phyloP scores from a whole-genome alignment of 2,329 filamentous ascomycete genomes.

The Gnomoniopsis sp. region DNA sequence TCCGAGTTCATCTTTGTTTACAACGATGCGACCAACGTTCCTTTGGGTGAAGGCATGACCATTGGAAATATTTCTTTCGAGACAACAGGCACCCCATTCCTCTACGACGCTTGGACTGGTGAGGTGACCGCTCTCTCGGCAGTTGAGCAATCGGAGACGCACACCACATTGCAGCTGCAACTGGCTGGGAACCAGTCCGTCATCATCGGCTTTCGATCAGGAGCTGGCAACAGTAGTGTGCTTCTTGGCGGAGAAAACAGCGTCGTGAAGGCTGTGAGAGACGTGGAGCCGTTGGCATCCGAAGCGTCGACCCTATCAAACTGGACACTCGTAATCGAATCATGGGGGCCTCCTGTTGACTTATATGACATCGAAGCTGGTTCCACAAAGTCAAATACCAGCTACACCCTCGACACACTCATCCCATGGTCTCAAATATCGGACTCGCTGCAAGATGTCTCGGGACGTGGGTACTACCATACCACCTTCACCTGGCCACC shows the following conservation, averaged over 20 bases:
- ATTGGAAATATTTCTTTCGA: constrained; percentile 5
- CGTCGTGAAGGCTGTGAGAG: not conserved
- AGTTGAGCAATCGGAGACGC: not conserved
- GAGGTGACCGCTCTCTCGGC: not conserved
- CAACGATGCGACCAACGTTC: constrained; percentile 4
- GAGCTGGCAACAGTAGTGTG: not conserved
- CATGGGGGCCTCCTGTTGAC: constrained; percentile 1
- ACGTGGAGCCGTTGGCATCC: not conserved
- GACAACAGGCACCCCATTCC: constrained; percentile 1
- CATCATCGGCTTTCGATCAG: constrained; percentile 1
- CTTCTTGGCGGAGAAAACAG: not conserved
- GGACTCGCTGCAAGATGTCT: not conserved
- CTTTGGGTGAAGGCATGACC: not conserved
- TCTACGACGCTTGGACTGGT: constrained; percentile 37
- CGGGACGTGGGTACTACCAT: constrained; percentile 9
- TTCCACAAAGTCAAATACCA: not conserved
- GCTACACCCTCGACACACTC: not conserved
- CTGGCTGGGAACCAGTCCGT: constrained; percentile 7
- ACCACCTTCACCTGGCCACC: constrained; percentile 8
- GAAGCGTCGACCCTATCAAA: not conserved
- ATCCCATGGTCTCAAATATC: constrained; percentile 4
- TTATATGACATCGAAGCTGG: not conserved
- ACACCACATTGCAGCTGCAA: not conserved
- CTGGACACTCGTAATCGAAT: constrained; percentile 2
- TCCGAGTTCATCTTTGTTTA: constrained; percentile 14